Conservation (phyloP, 805 yeast species). For the Metschnikowia continentalis region DNA sequence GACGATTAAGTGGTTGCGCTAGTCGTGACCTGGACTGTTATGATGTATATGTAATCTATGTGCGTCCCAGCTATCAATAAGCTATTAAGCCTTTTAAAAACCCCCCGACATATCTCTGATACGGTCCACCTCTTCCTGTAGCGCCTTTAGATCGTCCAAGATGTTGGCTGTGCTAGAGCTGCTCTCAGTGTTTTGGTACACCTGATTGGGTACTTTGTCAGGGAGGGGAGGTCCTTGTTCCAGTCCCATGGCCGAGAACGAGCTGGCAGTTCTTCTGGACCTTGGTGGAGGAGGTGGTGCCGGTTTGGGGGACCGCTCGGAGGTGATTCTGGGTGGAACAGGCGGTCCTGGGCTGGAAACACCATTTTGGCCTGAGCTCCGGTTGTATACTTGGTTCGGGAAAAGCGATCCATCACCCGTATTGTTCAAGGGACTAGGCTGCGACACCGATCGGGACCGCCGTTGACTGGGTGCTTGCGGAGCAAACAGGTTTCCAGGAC, state of each 20-base stretch:
- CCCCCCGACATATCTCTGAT: conserved; percentile 46
- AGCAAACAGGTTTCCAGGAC: conserved; percentile 3
- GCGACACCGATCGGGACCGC: conserved; percentile 31
- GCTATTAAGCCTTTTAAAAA: conserved; percentile 14
- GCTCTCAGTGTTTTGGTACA: conserved; percentile 11
- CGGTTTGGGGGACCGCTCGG: conserved; percentile 1
- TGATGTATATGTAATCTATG: background rate
- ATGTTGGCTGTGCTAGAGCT: conserved; percentile 45
- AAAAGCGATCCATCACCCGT: background rate
- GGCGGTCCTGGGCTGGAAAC: conserved; percentile 10
- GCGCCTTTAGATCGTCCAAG: conserved; percentile 58
- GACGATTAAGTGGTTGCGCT: conserved; percentile 5
- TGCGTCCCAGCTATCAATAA: conserved; percentile 9
- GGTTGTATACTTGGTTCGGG: background rate
- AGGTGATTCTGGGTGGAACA: conserved; percentile 20
- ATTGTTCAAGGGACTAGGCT: conserved; percentile 19
- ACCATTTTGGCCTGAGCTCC: background rate
- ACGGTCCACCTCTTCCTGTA: conserved; percentile 67
- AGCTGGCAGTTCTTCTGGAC: conserved; percentile 27
- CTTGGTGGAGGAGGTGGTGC: conserved; percentile 43
- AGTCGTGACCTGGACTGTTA: background rate
- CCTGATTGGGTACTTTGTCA: conserved; percentile 18
- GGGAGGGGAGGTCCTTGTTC: conserved; percentile 13
- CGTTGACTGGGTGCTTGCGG: conserved; percentile 37
- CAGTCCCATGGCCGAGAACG: conserved; percentile 10